Evolutionary conservation across 2,329 filamentous ascomycete genomes (phyloP), one percentile per base, ranked within the genome.

Genomic region (Diaporthe citri): DNA sequence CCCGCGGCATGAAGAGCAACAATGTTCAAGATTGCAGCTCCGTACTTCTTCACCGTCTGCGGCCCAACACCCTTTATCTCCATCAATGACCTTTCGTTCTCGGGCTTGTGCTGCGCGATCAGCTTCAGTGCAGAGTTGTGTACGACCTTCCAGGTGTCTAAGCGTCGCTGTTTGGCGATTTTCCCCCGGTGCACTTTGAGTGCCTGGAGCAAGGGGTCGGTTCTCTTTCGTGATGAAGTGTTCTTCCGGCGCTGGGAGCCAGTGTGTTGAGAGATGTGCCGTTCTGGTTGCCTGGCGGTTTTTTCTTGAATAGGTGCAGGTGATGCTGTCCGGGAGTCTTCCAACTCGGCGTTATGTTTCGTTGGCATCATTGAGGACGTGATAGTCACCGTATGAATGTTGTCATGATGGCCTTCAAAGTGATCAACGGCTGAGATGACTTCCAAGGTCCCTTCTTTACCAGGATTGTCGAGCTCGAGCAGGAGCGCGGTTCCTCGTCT

Each of bases 21-120:
- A 12, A 72, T 71, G 57, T 66, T 72, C n/a, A 71, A 66, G 34
- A 56, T 56, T 17, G 66, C 66, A 20, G 67, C 51, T 7, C 67
- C 73, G 15, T 51, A 66, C 25, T 25, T 71, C 17, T 72, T 41
- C 20, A 46, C 34, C 25, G 55, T 60, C 34, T 71, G 67, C 36
- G 57, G 59, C 17, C 72, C 64, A 25, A 62, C 41, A 3, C 43
- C 64, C n/a, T 62, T 71, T 25, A 74, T n/a, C 34, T 56, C 20
- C 34, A 62, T 22, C 9, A 71, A 25, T 0, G 51, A 66, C 0
- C 17, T 39, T 15, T 52, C 59, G 9, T 57, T 34, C 34, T 46
- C 22, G n/a, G 55, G 72, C 31, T 20, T 62, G 4, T 56, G 48
- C 17, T 31, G 20, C 34, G 66, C 55, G 17, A 71, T 56, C 4